Evolutionary conservation across 2,329 filamentous ascomycete species (phyloP), one percentile per base, ranked within the genome.

Genomic region (Fusarium euwallaceae): DNA sequence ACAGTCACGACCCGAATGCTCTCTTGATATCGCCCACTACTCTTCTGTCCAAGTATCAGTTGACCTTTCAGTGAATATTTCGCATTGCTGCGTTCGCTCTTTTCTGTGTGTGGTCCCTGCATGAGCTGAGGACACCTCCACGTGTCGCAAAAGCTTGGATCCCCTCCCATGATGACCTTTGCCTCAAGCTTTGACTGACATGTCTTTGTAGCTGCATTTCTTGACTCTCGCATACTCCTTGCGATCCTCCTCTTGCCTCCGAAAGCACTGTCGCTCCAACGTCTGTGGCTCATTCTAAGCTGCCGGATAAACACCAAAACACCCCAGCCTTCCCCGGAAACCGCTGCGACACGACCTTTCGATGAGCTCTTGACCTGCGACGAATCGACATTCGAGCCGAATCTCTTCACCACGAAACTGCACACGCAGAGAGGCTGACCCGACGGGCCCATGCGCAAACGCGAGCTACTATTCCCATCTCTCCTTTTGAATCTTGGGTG

Each of bases 41-140:
- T 80, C 75, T 82, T 84, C 81, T 80, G 80, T 79, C 70, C 72
- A 80, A 83, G 80, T 83, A 84, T 83, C 76, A 79, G 81, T 84
- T 84, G 81, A 78, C 74, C 78, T 78, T 81, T 78, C 77, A 82
- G 79, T 80, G 75, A 79, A 81, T 80, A 82, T 80, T 69, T 75
- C 75, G 76, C 72, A 72, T 69, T 73, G 71, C 76, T 75, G 78
- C 80, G 74, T 78, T 77, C 83, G 74, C 78, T 83, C 79, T 72
- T 82, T 82, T 76, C 78, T 83, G 80, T 78, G 78, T 74, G 76
- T 75, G 64, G 66, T 55, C 73, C 71, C 67, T 69, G 63, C 62
- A 43, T 61, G 59, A 61, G 67, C 64, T 68, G 61, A 63, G 67
- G 73, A 72, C 74, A 76, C 55, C 68, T 66, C 75, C 76, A 75